A percentile compares a stretch with the other conserved stretches of the same genome.
These are phyloP conservation scores for Erythrophleum ivorense DNA, from an alignment of 331 rosid species.

Conservation along the genomic window DNA sequence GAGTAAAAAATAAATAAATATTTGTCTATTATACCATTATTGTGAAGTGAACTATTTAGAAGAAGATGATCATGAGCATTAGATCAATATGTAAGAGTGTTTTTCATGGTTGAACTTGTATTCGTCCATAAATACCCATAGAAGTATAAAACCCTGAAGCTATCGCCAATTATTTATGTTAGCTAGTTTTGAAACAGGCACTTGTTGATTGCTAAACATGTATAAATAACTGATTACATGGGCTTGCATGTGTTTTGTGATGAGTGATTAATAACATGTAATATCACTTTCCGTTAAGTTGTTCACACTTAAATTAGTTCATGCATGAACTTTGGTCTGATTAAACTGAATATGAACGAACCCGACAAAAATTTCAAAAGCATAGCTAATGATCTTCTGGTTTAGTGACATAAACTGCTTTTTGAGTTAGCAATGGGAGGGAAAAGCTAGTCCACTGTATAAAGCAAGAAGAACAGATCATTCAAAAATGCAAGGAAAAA, in stretches of 20 bases:
- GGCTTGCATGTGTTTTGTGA: background rate
- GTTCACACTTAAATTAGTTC: background rate
- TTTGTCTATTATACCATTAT: background rate
- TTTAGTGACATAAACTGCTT: conserved; percentile 27
- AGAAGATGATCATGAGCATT: background rate
- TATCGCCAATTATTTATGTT: background rate
- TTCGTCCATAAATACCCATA: background rate
- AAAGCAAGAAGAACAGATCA: background rate
- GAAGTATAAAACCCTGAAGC: background rate
- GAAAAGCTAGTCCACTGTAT: background rate
- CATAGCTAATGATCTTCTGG: conserved; percentile 21
- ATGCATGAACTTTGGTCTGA: background rate
- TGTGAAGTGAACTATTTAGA: background rate
- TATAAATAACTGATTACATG: background rate
- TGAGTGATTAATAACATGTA: background rate
- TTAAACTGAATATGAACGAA: background rate
- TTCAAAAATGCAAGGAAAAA: no score
- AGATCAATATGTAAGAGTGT: background rate
- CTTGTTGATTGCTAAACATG: background rate
- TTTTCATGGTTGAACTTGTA: background rate
- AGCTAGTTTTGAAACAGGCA: background rate
- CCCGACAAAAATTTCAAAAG: conserved; percentile 2
- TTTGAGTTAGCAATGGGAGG: background rate
- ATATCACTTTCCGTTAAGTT: background rate
- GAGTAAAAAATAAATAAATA: no score